Percentiles rank a stretch among this genome's conserved stretches.
Evolutionary conservation across 2,329 filamentous ascomycete species (phyloP).

Genomic region (Fusarium falciforme): DNA sequence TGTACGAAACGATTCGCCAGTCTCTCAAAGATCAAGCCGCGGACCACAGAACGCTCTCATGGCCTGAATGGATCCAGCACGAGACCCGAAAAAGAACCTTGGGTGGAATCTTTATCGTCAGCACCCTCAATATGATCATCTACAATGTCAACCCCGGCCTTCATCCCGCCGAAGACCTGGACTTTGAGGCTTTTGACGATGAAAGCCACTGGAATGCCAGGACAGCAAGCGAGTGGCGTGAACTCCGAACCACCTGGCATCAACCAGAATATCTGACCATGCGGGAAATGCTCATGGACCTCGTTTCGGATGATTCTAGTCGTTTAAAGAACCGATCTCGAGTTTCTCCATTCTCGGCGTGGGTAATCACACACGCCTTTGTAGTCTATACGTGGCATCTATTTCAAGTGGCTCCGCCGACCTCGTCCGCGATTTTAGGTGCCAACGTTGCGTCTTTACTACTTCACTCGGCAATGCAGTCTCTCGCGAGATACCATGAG

Average conservation of each 20-base stretch:
- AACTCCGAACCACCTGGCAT: not conserved
- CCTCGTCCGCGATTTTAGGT: not conserved
- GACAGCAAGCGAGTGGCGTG: slow-evolving; percentile 17
- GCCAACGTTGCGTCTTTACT: not conserved
- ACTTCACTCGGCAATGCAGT: not conserved
- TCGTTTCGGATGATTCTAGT: not conserved
- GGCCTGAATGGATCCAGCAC: slow-evolving; percentile 11
- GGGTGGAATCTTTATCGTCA: slow-evolving; percentile 7
- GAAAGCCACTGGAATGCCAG: slow-evolving; percentile 19
- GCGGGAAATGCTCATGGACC: slow-evolving; percentile 9
- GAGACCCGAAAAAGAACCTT: slow-evolving; percentile 27
- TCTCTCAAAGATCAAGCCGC: too few species aligned
- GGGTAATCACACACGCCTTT: slow-evolving; percentile 17
- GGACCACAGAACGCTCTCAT: not conserved
- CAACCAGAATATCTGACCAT: not conserved
- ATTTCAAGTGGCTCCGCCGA: slow-evolving; percentile 5
- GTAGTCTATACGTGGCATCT: slow-evolving; percentile 26
- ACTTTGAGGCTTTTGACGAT: slow-evolving; percentile 15
- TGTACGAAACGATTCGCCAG: too few species aligned
- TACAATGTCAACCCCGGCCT: slow-evolving; percentile 27
- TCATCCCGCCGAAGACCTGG: slow-evolving; percentile 20
- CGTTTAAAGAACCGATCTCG: not conserved
- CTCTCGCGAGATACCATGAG: too few species aligned
- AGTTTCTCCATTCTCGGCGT: slow-evolving; percentile 8
- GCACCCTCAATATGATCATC: slow-evolving; percentile 20